A percentile compares a stretch with the other conserved stretches of the same genome.
These are phyloP conservation scores for Phytophthora nicotianae DNA, from an alignment of 352 stramenopile genomes.

Conservation along the genomic window DNA sequence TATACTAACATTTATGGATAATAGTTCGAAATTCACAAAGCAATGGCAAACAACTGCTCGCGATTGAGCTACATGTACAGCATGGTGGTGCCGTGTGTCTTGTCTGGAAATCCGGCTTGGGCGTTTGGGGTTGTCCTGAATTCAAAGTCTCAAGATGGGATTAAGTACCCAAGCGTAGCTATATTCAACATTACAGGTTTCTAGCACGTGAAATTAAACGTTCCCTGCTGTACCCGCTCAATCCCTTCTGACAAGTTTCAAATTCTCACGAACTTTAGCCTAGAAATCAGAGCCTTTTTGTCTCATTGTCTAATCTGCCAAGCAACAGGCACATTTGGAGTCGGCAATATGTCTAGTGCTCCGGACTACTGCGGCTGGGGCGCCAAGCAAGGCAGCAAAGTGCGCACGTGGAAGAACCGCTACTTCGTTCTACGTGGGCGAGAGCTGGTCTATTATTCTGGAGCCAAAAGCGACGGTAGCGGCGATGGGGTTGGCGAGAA, in stretches of 20 bases:
- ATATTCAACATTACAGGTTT: conserved; percentile 12
- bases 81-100: background rate
- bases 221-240: background rate
- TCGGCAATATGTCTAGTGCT: conserved; percentile 4
- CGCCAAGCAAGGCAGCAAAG: conserved; percentile 74
- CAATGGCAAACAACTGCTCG: conserved; percentile 4
- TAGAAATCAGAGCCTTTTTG: conserved; percentile 18
- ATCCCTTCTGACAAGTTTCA: background rate
- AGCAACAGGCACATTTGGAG: background rate
- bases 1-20: no score
- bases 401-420: conserved; percentile 74
- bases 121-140: conserved; percentile 10
- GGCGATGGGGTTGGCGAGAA: conserved; percentile 57
- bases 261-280: conserved; percentile 9
- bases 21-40: background rate
- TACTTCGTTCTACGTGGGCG: conserved; percentile 71
- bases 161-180: conserved; percentile 2
- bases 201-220: background rate
- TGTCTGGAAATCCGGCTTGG: conserved; percentile 5
- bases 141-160: background rate
- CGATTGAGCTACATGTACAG: background rate
- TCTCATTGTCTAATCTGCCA: conserved; percentile 13
- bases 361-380: conserved; percentile 64
- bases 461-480: conserved; percentile 40
- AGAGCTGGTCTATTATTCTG: conserved; percentile 64